Conservation (phyloP, 2,329 filamentous ascomycete species). For the Diplodia scrobiculata region DNA sequence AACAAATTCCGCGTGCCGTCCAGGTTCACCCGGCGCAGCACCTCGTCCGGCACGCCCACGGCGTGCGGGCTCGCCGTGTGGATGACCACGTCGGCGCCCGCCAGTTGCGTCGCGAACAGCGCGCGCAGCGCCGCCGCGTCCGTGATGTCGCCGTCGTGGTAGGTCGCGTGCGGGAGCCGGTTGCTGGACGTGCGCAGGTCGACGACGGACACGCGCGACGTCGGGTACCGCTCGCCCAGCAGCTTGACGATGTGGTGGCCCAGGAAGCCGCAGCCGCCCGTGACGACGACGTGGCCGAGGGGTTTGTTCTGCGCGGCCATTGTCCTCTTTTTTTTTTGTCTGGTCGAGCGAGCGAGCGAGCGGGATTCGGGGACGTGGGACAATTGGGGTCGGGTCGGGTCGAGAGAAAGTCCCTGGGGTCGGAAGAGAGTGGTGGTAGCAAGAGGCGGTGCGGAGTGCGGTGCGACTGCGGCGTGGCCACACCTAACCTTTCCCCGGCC, state of each 20-base stretch:
- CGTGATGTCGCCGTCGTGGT: slow-evolving; percentile 56
- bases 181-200: slow-evolving; percentile 52
- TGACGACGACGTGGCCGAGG: slow-evolving; percentile 52
- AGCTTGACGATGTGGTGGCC: slow-evolving; percentile 55
- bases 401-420: background rate
- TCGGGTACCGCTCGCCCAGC: slow-evolving; percentile 47
- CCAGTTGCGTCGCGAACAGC: slow-evolving; percentile 47
- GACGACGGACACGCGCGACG: slow-evolving; percentile 51
- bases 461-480: slow-evolving; percentile 9
- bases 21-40: slow-evolving; percentile 56
- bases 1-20: slow-evolving; percentile 55
- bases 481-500: background rate
- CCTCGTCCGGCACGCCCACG: slow-evolving; percentile 38
- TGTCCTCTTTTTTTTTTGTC: background rate
- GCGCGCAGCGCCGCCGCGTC: slow-evolving; percentile 46
- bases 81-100: slow-evolving; percentile 51
- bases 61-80: slow-evolving; percentile 50
- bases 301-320: slow-evolving; percentile 32
- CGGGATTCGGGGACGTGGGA: background rate
- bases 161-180: slow-evolving; percentile 49
- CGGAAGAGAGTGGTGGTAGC: too few species aligned
- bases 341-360: too few species aligned
- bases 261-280: slow-evolving; percentile 56
- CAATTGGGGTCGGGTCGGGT: background rate
- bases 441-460: slow-evolving; percentile 1